Percentiles rank a stretch among this genome's conserved stretches.
Evolutionary conservation across 441 rosid species (phyloP).

Genomic region (Syzygium syzygioides): DNA sequence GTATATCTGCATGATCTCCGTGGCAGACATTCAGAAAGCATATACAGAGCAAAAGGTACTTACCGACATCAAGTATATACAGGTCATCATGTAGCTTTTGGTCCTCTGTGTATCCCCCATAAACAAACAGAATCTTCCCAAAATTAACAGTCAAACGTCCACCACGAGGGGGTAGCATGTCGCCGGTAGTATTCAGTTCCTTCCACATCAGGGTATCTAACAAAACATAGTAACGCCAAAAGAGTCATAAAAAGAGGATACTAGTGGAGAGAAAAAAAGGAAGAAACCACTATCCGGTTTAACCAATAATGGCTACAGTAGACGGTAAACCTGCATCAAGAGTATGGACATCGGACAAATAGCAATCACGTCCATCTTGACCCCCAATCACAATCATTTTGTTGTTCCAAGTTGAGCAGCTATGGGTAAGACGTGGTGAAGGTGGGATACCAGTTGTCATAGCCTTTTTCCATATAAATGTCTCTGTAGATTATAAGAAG

Average conservation of each 20-base stretch:
- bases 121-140: constrained; percentile 78
- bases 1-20: background rate
- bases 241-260: too few relatives aligned
- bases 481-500: too few relatives aligned
- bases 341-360: too few relatives aligned
- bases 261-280: too few relatives aligned
- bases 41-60: constrained; percentile 6
- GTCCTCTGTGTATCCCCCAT: constrained; percentile 83
- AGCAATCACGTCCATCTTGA: background rate
- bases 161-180: too few relatives aligned
- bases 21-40: background rate
- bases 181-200: too few relatives aligned
- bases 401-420: constrained; percentile 90
- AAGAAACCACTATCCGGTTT: too few relatives aligned
- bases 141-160: constrained; percentile 77
- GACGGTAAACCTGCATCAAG: constrained; percentile 27
- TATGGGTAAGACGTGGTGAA: constrained; percentile 87
- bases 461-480: constrained; percentile 60
- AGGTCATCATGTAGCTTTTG: constrained; percentile 79
- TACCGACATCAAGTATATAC: constrained; percentile 84
- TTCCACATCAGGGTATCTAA: too few relatives aligned
- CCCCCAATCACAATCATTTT: constrained; percentile 82
- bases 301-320: background rate
- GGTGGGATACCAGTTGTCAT: constrained; percentile 72
- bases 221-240: too few relatives aligned